Evolutionary conservation across 306 rosid species (phyloP).

Genomic region (Fragaria iinumae): DNA sequence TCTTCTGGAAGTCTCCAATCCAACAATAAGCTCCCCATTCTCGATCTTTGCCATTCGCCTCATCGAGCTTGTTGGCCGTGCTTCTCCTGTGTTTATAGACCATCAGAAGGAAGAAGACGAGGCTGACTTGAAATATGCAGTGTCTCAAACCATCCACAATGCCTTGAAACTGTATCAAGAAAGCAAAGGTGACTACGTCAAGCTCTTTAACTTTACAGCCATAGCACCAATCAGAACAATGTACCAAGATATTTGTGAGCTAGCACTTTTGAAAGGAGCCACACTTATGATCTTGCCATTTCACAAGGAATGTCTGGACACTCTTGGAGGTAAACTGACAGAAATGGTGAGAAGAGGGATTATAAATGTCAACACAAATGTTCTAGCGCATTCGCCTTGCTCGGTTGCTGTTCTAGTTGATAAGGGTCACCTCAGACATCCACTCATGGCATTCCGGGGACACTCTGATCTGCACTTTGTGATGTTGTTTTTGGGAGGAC

Average conservation of each 20-base stretch:
- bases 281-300: constrained; percentile 58
- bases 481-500: constrained; percentile 67
- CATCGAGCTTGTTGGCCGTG: constrained; percentile 57
- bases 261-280: constrained; percentile 47
- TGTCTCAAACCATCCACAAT: constrained; percentile 33
- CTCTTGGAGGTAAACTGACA: constrained; percentile 2
- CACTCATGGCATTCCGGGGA: neutral
- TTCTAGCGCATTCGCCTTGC: constrained; percentile 66
- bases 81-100: constrained; percentile 57
- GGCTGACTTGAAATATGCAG: constrained; percentile 37
- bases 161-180: constrained; percentile 35
- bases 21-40: constrained; percentile 38
- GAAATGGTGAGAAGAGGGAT: constrained; percentile 4
- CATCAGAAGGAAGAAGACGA: constrained; percentile 44
- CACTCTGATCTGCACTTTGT: constrained; percentile 15
- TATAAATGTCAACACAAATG: constrained; percentile 30
- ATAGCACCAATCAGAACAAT: constrained; percentile 51
- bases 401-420: constrained; percentile 74
- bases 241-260: constrained; percentile 71
- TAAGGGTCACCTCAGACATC: constrained; percentile 29
- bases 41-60: constrained; percentile 47
- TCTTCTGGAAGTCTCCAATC: constrained; percentile 53
- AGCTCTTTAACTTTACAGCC: constrained; percentile 42
- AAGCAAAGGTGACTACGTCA: constrained; percentile 27
- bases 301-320: constrained; percentile 2